Percentiles rank a stretch among this genome's conserved stretches.
These are phyloP conservation scores for Rachicladosporium sp. DNA, from an alignment of 2,329 filamentous ascomycete species.

Conservation along the genomic window DNA sequence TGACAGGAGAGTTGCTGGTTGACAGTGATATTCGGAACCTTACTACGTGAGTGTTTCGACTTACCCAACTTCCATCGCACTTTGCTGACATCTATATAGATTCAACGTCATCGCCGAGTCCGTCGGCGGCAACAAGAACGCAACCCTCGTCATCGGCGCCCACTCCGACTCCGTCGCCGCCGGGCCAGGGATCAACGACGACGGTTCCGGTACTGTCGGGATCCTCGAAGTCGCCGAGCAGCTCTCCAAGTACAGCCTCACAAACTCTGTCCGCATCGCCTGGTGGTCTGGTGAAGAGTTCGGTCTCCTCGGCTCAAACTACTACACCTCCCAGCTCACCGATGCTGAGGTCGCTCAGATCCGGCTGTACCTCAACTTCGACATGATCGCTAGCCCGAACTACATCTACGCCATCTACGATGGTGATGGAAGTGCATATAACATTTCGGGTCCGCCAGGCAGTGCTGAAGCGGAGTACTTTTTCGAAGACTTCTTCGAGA, in stretches of 20 bases:
- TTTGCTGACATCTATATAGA: slow-evolving; percentile 11
- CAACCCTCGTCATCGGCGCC: slow-evolving; percentile 46
- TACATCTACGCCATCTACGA: slow-evolving; percentile 45
- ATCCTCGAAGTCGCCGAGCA: slow-evolving; percentile 48
- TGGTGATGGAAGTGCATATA: slow-evolving; percentile 44
- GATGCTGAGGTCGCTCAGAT: slow-evolving; percentile 44
- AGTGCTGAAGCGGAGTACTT: slow-evolving; percentile 57
- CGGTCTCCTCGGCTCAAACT: slow-evolving; percentile 47
- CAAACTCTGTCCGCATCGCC: slow-evolving; percentile 55
- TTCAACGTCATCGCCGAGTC: slow-evolving; percentile 51
- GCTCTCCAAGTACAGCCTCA: slow-evolving; percentile 59
- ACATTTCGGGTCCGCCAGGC: slow-evolving; percentile 44
- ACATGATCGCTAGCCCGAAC: slow-evolving; percentile 58
- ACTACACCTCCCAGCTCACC: slow-evolving; percentile 26
- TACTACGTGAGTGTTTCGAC: slow-evolving; percentile 25
- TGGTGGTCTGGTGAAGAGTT: slow-evolving; percentile 56
- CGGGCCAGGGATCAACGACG: slow-evolving; percentile 65
- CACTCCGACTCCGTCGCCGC: slow-evolving; percentile 50
- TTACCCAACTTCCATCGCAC: no score
- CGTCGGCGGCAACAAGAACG: slow-evolving; percentile 44
- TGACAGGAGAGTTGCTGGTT: slow-evolving; percentile 30
- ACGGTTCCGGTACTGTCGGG: slow-evolving; percentile 55
- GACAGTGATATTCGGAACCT: slow-evolving; percentile 34
- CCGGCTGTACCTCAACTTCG: slow-evolving; percentile 57
- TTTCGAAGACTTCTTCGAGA: slow-evolving; percentile 55